Percentiles rank a stretch among this genome's conserved stretches.
Conservation (phyloP, 2,329 filamentous ascomycete species). For the Penicillium nordicum region DNA sequence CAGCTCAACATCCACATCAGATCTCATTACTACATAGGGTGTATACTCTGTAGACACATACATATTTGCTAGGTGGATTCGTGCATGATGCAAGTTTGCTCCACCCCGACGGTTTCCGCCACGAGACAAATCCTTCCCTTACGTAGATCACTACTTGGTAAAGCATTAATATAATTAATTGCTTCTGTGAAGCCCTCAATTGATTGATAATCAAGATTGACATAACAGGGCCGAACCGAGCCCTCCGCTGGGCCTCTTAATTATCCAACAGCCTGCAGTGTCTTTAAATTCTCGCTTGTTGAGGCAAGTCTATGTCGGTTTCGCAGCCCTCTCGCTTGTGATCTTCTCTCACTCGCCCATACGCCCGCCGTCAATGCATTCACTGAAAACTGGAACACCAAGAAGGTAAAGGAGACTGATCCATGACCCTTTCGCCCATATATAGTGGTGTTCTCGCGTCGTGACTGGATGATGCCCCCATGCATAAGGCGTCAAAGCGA, state of each 20-base stretch:
- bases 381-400: neutral
- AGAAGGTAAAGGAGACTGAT: neutral
- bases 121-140: neutral
- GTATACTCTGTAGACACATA: too few species aligned
- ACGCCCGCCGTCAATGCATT: neutral
- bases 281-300: neutral
- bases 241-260: neutral
- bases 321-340: neutral
- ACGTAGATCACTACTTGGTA: neutral
- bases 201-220: neutral
- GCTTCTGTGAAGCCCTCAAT: neutral
- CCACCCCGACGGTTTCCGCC: neutral
- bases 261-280: neutral
- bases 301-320: neutral
- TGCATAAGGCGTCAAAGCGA: too few species aligned
- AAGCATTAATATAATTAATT: neutral
- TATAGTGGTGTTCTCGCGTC: neutral
- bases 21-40: neutral
- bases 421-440: neutral
- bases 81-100: neutral
- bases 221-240: neutral
- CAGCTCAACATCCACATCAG: neutral
- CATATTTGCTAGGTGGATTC: neutral
- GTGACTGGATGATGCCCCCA: neutral
- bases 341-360: neutral